Evolutionary conservation across 2,329 filamentous ascomycete genomes (phyloP).

Genomic region (Microsporum canis): DNA sequence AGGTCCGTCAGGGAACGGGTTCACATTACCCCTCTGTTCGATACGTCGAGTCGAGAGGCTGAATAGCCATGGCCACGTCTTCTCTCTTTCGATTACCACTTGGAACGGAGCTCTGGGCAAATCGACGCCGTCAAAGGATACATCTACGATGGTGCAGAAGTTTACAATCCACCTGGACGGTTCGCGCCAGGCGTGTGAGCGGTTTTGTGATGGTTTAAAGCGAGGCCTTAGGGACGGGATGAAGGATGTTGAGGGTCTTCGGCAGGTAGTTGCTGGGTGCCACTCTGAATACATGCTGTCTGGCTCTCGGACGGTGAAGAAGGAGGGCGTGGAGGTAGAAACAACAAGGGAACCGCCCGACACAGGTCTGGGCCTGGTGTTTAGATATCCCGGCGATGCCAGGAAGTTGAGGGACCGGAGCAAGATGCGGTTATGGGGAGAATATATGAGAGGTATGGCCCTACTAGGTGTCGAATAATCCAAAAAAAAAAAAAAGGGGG

Average conservation of each 20-base stretch:
- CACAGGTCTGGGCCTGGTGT: conserved; percentile 82
- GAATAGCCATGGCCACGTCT: conserved; percentile 83
- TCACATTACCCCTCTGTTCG: conserved; percentile 83
- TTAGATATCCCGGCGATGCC: conserved; percentile 87
- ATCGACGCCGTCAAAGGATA: conserved; percentile 21
- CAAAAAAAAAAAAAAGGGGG: neutral
- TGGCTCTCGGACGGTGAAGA: conserved; percentile 28
- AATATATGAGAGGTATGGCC: conserved; percentile 60
- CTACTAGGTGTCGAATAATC: neutral
- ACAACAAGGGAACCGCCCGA: conserved; percentile 56
- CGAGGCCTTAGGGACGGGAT: conserved; percentile 77
- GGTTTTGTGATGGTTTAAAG: conserved; percentile 93
- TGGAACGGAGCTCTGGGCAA: conserved; percentile 64
- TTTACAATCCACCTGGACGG: conserved; percentile 87
- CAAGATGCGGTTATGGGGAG: conserved; percentile 95
- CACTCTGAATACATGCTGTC: conserved; percentile 77
- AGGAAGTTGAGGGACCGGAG: conserved; percentile 88
- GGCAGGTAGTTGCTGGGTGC: conserved; percentile 67
- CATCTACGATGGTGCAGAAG: conserved; percentile 56
- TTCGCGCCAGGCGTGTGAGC: conserved; percentile 76
- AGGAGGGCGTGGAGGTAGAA: conserved; percentile 44
- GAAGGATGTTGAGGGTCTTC: conserved; percentile 74
- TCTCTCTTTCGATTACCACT: conserved; percentile 85
- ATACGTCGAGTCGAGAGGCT: conserved; percentile 85
- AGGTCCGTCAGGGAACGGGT: conserved; percentile 87